phyloP scores from a whole-genome alignment of 2,329 filamentous ascomycete genomes.

The Trichophyton benhamiae region DNA sequence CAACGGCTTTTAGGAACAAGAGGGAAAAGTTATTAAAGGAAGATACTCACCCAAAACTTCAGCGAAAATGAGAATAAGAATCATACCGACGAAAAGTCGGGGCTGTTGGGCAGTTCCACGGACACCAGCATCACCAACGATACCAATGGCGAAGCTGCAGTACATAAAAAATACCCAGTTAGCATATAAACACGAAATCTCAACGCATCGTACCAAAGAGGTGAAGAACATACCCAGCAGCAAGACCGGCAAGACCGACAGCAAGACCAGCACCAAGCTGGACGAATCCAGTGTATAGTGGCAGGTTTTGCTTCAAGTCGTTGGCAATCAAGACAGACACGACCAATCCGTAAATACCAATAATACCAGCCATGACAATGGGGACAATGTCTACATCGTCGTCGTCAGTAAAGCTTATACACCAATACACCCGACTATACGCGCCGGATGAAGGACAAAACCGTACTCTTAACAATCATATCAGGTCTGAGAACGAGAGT shows the following conservation, averaged over 20 bases:
- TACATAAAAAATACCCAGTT: not conserved
- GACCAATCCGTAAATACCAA: conserved; percentile 94
- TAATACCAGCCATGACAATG: conserved; percentile 99
- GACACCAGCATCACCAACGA: conserved; percentile 52
- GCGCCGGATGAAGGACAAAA: conserved; percentile 2
- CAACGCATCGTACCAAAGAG: no score
- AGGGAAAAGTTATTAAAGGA: not conserved
- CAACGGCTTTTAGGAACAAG: not conserved
- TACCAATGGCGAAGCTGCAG: conserved; percentile 64
- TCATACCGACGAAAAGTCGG: conserved; percentile 86
- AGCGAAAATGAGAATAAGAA: conserved; percentile 98
- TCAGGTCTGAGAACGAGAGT: conserved; percentile 98
- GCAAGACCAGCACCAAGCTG: conserved; percentile 73
- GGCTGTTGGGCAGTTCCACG: conserved; percentile 42
- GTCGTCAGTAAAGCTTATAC: conserved; percentile 8
- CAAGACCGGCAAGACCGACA: conserved; percentile 70
- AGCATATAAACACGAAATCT: not conserved
- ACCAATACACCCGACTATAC: not conserved
- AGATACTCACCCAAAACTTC: conserved; percentile 77
- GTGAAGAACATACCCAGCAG: conserved; percentile 45
- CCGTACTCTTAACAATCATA: conserved; percentile 97
- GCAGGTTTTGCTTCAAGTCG: conserved; percentile 56
- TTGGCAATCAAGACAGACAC: conserved; percentile 80
- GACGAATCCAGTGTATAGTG: conserved; percentile 72
- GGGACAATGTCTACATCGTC: conserved; percentile 73